Base-by-base conservation (phyloP, 2,329 filamentous ascomycete genomes). In the Talaromyces sp. region DNA sequence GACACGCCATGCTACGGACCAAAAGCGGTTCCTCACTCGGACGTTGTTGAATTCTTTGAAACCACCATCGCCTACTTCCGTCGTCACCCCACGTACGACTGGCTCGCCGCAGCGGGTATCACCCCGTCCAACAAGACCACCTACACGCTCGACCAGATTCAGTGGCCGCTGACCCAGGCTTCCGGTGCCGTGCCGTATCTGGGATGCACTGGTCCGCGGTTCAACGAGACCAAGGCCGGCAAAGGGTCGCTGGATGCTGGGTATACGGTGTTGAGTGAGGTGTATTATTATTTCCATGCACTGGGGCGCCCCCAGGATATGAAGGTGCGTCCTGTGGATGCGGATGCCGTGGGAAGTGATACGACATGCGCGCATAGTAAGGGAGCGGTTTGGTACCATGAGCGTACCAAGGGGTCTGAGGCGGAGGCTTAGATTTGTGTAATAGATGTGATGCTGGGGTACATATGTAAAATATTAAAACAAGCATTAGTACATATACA, bases 231-330 rank as follows among this genome's bases (percentile, higher is more conserved):
- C 14, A 79, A 71, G 23, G 83, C 81, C 7, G 87, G 87, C 1
- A 78, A 74, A 63, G 82, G 82, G 23, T 82, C 80, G 2, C 68
- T 69, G 2, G 87, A 89, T 67, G 81, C 77, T 61, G 86, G 87
- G 1, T 75, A 76, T 64, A 89, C 85, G 1, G 77, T 82, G 34
- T 66, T 89, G 55, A 81, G 72, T 62, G 87, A 90, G 78, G 79
- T 87, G 12, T 89, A 86, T 86, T 89, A 89, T 69, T 89, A 88
- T 68, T 81, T 83, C 71, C 82, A 88, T 84, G 58, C 80, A 2
- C n/a, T 79, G 60, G 87, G 87, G 3, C 73, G 79, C 16, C 81
- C 85, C 6, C 87, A 89, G 74, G 74, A 80, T 60, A 78, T 76
- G 2, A 72, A 81, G 47, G 79, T 75, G 9, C 68, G 83, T 28